Evolutionary conservation across 2,329 filamentous ascomycete genomes (phyloP), one percentile per base, ranked within the genome.

Genomic region (Domatiomyces globalis): DNA sequence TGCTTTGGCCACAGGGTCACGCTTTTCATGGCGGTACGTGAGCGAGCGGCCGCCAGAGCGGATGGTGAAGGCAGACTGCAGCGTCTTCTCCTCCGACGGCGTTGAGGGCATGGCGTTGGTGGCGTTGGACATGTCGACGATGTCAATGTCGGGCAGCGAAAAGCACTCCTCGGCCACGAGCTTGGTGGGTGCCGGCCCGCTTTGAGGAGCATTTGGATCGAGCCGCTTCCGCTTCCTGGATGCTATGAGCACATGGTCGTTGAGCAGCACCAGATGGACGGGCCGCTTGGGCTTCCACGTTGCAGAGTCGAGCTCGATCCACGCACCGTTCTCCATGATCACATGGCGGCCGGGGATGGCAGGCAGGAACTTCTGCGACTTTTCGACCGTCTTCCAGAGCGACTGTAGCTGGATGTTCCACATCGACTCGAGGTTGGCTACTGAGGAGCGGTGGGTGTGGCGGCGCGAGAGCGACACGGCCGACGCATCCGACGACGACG

Each of bases 251-350:
- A 98, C 73, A 67, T 98, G 89, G 63, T 98, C 92, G 64, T 96
- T 98, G 2, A 98, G 75, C 52, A 98, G 69, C 54, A 96, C 89
- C 54, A 98, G 81, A 63, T 94, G 87, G 66, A 96, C 89, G 25
- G 88, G 83, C 43, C 92, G 77, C 57, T 85, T 77, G 3, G 90
- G 87, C 68, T 95, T 95, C 81, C 94, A 96, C 0, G 92, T 98
- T 9, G 92, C 92, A 57, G 92, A 94, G 68, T 98, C 94, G 55
- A 98, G 74, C 70, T 98, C 90, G 53, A 96, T 85, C 92, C 92
- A 98, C 46, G 84, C 79, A 1, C 87, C 85, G 3, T 88, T 94
- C 66, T 96, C 90, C 66, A 94, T 83, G 1, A 96, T 80, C 45
- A 98, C 88, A 65, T 95, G 94, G 42, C 92, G 83, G n/a, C 89